Evolutionary conservation across 2,329 filamentous ascomycete species (phyloP).

Genomic region (Trichoderma aggressivum): DNA sequence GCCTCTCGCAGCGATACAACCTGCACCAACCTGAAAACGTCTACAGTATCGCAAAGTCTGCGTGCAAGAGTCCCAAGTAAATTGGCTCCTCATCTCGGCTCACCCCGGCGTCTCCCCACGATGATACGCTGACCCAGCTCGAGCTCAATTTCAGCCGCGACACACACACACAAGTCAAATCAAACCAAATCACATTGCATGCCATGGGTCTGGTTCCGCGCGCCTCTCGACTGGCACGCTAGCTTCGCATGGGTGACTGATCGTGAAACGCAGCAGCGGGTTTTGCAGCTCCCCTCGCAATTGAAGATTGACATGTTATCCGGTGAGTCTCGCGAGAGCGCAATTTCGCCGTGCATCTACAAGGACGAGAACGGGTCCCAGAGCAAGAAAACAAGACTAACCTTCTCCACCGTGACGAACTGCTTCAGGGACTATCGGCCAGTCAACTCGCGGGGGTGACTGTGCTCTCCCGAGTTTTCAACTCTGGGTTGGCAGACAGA

Average conservation of each 20-base stretch:
- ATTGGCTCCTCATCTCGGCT: conserved; percentile 17
- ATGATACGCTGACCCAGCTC: conserved; percentile 16
- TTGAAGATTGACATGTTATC: background rate
- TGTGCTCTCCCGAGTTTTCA: background rate
- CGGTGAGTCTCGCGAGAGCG: background rate
- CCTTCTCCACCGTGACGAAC: background rate
- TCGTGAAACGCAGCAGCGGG: conserved; percentile 16
- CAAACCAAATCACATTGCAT: background rate
- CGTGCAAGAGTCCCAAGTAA: background rate
- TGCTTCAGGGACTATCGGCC: background rate
- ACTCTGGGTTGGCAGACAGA: background rate
- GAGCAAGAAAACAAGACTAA: background rate
- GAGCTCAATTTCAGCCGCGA: conserved; percentile 13
- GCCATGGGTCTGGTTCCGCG: conserved; percentile 12
- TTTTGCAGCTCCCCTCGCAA: conserved; percentile 6
- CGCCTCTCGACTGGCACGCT: conserved; percentile 2
- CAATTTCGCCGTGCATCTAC: conserved; percentile 2
- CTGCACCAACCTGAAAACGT: background rate
- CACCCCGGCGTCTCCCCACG: conserved; percentile 17
- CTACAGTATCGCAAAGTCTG: background rate
- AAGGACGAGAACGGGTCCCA: background rate
- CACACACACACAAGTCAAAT: background rate
- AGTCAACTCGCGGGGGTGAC: background rate
- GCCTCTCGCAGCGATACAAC: background rate
- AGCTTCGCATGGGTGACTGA: background rate